A percentile compares a stretch with the other conserved stretches of the same genome.
These are phyloP conservation scores for Hemisphaericaspora xylofermentans DNA, from an alignment of 1,139 yeast species.

Conservation along the genomic window DNA sequence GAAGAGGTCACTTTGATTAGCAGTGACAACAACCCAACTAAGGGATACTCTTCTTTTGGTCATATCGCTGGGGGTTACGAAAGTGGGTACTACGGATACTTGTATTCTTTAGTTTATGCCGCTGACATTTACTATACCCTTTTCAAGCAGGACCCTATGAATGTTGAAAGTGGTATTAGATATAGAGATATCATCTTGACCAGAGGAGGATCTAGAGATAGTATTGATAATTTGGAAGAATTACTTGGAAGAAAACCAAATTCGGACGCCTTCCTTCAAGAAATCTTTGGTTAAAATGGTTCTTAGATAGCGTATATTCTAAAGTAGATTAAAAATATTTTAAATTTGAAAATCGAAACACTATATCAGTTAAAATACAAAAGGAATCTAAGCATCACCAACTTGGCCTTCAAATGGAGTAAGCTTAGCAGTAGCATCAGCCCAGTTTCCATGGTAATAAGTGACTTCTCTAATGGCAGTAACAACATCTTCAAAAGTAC, in stretches of 20 bases:
- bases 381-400: constrained; percentile 19
- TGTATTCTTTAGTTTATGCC: constrained; percentile 85
- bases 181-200: constrained; percentile 71
- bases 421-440: constrained; percentile 73
- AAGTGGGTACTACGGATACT: constrained; percentile 82
- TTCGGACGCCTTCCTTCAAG: constrained; percentile 66
- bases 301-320: too few relatives aligned
- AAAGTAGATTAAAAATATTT: too few relatives aligned
- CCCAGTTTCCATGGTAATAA: constrained; percentile 76
- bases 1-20: constrained; percentile 57
- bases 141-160: constrained; percentile 68
- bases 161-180: constrained; percentile 55
- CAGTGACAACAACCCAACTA: constrained; percentile 53
- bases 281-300: constrained; percentile 38
- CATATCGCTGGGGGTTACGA: constrained; percentile 86
- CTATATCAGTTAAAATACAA: not conserved
- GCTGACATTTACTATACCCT: constrained; percentile 77
- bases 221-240: constrained; percentile 60
- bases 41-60: constrained; percentile 76
- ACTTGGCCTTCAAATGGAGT: constrained; percentile 59
- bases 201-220: constrained; percentile 74
- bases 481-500: constrained; percentile 74
- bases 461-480: constrained; percentile 77
- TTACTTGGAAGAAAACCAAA: constrained; percentile 76
- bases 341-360: not conserved